Conservation (phyloP, 257 asterid species). For the Cinchona pubescens region DNA sequence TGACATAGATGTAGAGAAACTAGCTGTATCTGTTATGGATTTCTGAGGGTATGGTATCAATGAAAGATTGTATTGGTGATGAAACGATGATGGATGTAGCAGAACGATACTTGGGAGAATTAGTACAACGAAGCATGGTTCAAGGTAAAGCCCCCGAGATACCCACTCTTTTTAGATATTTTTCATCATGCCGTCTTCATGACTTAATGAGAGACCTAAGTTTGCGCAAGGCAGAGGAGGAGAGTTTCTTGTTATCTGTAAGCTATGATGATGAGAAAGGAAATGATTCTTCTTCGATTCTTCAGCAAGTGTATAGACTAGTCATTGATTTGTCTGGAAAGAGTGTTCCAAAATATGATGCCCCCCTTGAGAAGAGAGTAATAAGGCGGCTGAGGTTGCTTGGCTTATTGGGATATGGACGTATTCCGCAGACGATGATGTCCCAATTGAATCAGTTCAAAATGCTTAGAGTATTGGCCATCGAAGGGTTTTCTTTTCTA, state of each 20-base stretch:
- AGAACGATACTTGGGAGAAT: conserved; percentile 4
- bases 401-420: background rate
- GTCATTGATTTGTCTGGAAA: background rate
- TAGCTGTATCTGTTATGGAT: conserved; percentile 3
- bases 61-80: background rate
- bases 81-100: conserved; percentile 12
- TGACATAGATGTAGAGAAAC: background rate
- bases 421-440: too few species aligned
- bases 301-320: background rate
- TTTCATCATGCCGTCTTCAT: background rate
- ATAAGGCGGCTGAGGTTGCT: background rate
- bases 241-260: background rate
- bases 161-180: background rate
- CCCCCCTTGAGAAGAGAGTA: background rate
- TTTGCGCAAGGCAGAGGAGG: background rate
- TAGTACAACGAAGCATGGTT: conserved; percentile 7
- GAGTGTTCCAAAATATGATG: background rate
- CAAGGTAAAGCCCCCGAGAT: background rate
- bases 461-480: background rate
- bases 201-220: conserved; percentile 12
- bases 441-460: background rate
- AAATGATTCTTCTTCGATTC: too few species aligned
- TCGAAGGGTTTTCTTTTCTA: too few species aligned
- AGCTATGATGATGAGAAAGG: background rate
- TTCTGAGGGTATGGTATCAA: conserved; percentile 6